Evolutionary conservation across 345 rosid species (phyloP).

Genomic region (Rubroshorea leprosula): DNA sequence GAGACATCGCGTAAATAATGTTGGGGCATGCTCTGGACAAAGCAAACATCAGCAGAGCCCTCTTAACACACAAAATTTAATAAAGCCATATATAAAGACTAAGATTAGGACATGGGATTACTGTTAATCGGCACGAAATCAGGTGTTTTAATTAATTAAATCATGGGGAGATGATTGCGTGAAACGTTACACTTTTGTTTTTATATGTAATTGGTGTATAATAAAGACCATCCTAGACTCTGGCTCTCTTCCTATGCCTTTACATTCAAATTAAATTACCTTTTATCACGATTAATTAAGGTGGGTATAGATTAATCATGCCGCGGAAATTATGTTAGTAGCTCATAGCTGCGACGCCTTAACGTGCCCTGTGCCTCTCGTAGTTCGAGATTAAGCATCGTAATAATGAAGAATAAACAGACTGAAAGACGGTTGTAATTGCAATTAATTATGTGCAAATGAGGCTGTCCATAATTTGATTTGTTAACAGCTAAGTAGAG

Average conservation of each 20-base stretch:
- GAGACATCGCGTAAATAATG: constrained; percentile 34
- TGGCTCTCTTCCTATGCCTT: neutral
- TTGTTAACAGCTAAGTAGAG: neutral
- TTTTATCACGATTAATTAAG: constrained; percentile 12
- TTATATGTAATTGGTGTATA: constrained; percentile 8
- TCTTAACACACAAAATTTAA: neutral
- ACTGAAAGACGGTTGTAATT: constrained; percentile 14
- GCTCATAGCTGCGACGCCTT: neutral
- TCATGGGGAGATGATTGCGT: constrained; percentile 12
- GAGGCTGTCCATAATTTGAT: neutral
- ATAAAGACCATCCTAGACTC: constrained; percentile 6
- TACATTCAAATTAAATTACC: neutral
- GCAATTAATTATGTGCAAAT: neutral
- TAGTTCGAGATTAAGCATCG: constrained; percentile 9
- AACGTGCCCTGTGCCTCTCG: constrained; percentile 9
- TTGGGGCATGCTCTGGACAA: constrained; percentile 31
- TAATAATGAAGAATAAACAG: constrained; percentile 21
- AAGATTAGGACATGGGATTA: constrained; percentile 27
- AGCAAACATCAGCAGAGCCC: constrained; percentile 18
- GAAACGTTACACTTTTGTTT: constrained; percentile 3
- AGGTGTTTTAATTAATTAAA: neutral
- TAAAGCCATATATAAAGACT: neutral
- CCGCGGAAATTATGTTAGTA: neutral
- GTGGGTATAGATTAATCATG: too few species aligned
- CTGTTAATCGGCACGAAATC: constrained; percentile 19